Evolutionary conservation across 2,329 filamentous ascomycete genomes (phyloP).

Genomic region (Xylariaceae sp.): DNA sequence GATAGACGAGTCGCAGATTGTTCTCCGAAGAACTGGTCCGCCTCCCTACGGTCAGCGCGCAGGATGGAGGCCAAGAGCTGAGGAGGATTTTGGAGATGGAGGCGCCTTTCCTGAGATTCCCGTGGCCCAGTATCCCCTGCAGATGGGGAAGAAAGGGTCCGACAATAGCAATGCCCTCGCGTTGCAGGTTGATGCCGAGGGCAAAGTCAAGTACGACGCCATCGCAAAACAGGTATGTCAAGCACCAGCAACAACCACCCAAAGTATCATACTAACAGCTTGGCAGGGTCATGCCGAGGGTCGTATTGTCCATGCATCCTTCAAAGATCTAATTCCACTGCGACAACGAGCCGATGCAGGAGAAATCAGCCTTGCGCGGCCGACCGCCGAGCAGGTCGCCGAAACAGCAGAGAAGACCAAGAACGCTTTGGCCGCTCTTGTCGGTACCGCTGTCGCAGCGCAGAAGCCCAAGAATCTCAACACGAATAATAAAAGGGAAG

Average conservation of each 20-base stretch:
- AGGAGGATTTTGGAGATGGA: constrained; percentile 93
- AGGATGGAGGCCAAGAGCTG: constrained; percentile 85
- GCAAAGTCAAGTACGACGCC: constrained; percentile 94
- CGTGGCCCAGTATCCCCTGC: constrained; percentile 90
- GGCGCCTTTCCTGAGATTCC: constrained; percentile 93
- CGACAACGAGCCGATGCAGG: constrained; percentile 90
- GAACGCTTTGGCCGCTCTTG: constrained; percentile 76
- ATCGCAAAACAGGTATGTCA: constrained; percentile 64
- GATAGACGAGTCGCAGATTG: constrained; percentile 81
- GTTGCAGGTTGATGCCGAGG: constrained; percentile 86
- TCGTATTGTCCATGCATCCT: constrained; percentile 87
- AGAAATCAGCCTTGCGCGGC: constrained; percentile 82
- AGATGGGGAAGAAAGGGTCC: constrained; percentile 82
- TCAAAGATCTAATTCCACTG: constrained; percentile 94
- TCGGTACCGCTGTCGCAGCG: constrained; percentile 80
- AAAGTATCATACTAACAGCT: background rate
- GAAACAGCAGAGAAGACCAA: constrained; percentile 86
- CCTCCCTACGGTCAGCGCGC: constrained; percentile 83
- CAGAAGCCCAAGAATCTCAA: constrained; percentile 97
- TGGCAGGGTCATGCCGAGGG: constrained; percentile 73
- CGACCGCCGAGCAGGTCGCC: constrained; percentile 78
- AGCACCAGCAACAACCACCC: background rate
- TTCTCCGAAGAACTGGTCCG: constrained; percentile 75
- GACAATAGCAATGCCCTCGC: constrained; percentile 80
- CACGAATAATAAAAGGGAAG: constrained; percentile 73